phyloP scores from a whole-genome alignment of 2,329 filamentous ascomycete genomes.

The Paraphoma sp. region DNA sequence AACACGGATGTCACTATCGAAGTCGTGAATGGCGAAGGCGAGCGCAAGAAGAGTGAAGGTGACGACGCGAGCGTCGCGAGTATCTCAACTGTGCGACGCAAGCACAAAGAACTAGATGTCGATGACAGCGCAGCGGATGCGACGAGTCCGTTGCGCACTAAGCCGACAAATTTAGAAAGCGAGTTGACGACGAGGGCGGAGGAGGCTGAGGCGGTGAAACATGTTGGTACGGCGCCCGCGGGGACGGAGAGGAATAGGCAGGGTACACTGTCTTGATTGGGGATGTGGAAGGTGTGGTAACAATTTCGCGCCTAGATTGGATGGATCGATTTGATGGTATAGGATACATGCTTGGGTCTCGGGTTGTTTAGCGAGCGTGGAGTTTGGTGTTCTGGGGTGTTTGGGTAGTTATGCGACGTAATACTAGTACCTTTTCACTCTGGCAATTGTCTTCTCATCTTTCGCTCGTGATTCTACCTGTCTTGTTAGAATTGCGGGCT shows the following conservation, averaged over 20 bases:
- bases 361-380: background rate
- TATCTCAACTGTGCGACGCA: slow-evolving; percentile 25
- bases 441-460: too few species aligned
- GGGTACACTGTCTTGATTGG: slow-evolving; percentile 32
- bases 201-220: slow-evolving; percentile 21
- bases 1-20: slow-evolving; percentile 58
- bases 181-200: slow-evolving; percentile 26
- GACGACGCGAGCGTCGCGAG: slow-evolving; percentile 36
- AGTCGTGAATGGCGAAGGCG: slow-evolving; percentile 53
- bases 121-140: slow-evolving; percentile 51
- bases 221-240: slow-evolving; percentile 39
- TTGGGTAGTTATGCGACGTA: background rate
- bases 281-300: background rate
- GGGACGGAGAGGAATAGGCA: slow-evolving; percentile 34
- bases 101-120: slow-evolving; percentile 48
- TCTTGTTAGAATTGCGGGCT: too few species aligned
- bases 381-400: background rate
- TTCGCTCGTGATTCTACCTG: too few species aligned
- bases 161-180: slow-evolving; percentile 34
- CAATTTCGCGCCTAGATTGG: background rate
- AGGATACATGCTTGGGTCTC: background rate
- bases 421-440: background rate
- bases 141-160: slow-evolving; percentile 43
- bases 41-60: slow-evolving; percentile 29
- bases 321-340: background rate